These are phyloP conservation scores for Coccomyxa sp. DNA, from an alignment of 139 green algal genomes.

Conservation along the genomic window DNA sequence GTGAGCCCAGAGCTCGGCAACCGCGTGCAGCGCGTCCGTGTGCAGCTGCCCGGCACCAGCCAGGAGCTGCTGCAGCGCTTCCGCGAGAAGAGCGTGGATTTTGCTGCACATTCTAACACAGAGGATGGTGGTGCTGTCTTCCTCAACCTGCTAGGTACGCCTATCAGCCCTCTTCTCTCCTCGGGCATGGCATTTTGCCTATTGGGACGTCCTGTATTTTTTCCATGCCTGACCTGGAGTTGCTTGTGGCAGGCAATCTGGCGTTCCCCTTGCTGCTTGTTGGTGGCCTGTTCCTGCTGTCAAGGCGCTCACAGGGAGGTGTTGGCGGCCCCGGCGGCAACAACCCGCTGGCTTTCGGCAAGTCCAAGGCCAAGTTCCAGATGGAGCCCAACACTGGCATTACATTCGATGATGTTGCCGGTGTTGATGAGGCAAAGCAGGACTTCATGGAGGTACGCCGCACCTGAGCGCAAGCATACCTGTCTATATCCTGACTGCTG, in stretches of 20 bases:
- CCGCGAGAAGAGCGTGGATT: constrained; percentile 98
- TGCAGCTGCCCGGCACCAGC: constrained; percentile 44
- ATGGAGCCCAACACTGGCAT: constrained; percentile 99
- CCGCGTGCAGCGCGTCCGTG: constrained; percentile 96
- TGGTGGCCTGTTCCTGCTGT: constrained; percentile 98
- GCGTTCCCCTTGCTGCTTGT: constrained; percentile 98
- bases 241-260: constrained; percentile 82
- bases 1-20: constrained; percentile 99
- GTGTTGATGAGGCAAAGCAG: constrained; percentile 99
- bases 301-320: constrained; percentile 64
- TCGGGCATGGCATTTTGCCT: background rate
- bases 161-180: background rate
- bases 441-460: constrained; percentile 94
- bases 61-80: constrained; percentile 95
- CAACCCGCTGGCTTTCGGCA: constrained; percentile 98
- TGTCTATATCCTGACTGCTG: background rate
- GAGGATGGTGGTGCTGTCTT: constrained; percentile 93
- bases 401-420: constrained; percentile 96
- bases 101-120: constrained; percentile 91
- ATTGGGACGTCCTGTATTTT: background rate
- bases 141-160: constrained; percentile 82
- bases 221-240: background rate
- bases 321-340: constrained; percentile 80
- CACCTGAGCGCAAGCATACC: background rate
- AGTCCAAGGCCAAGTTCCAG: constrained; percentile 96